These are phyloP conservation scores for Alternaria gansuensis DNA, from an alignment of 2,329 filamentous ascomycete genomes.

Conservation along the genomic window DNA sequence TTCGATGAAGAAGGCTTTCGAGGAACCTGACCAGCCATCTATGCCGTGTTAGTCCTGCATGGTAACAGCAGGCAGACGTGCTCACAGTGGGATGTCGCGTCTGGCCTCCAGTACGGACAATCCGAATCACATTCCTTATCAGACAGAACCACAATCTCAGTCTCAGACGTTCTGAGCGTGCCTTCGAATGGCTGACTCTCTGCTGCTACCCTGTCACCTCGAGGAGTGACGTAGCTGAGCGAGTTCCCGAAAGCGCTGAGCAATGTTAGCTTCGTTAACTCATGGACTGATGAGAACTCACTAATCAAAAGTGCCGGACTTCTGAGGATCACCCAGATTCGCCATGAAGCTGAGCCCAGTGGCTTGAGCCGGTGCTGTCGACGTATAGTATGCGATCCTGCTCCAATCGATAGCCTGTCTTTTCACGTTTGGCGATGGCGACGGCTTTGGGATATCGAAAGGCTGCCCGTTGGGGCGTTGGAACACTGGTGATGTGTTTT, in stretches of 20 bases:
- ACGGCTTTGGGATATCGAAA: neutral
- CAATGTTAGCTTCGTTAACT: slow-evolving; percentile 11
- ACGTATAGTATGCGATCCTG: slow-evolving; percentile 60
- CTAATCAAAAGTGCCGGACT: slow-evolving; percentile 65
- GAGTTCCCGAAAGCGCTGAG: slow-evolving; percentile 64
- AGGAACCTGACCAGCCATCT: slow-evolving; percentile 72
- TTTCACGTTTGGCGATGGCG: neutral
- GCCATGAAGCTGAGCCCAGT: slow-evolving; percentile 68
- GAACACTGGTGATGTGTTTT: neutral
- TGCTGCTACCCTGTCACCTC: slow-evolving; percentile 58
- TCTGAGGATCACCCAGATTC: slow-evolving; percentile 62
- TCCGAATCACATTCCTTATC: slow-evolving; percentile 56
- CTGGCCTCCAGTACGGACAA: slow-evolving; percentile 61
- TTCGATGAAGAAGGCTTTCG: slow-evolving; percentile 77
- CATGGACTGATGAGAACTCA: slow-evolving; percentile 28
- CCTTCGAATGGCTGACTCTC: slow-evolving; percentile 62
- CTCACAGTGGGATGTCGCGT: slow-evolving; percentile 58
- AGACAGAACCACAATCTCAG: slow-evolving; percentile 49
- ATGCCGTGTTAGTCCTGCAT: no score
- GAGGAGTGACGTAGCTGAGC: slow-evolving; percentile 62
- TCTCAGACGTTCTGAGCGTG: slow-evolving; percentile 47
- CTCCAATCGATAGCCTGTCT: slow-evolving; percentile 48
- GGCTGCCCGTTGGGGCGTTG: slow-evolving; percentile 1
- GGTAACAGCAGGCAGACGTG: no score
- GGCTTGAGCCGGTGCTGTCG: slow-evolving; percentile 51